phyloP scores from a whole-genome alignment of 1,139 yeast genomes.

The Suhomyces ambrosiae region DNA sequence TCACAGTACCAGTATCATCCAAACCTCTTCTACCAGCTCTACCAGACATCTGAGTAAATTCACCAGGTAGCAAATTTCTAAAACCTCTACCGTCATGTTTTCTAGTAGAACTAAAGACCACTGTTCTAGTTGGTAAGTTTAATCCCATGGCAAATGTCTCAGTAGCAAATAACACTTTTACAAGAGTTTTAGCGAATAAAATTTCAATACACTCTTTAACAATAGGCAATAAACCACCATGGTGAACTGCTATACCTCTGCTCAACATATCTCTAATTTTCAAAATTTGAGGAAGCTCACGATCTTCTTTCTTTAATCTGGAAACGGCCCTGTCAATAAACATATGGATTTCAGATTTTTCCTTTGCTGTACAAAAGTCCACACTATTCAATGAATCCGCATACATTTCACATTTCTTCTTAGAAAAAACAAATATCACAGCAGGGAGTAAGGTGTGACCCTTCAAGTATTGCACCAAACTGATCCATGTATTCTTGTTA shows the following conservation, averaged over 20 bases:
- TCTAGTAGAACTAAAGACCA: conserved; percentile 79
- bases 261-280: conserved; percentile 79
- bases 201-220: conserved; percentile 95
- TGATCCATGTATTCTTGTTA: conserved; percentile 75
- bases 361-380: conserved; percentile 80
- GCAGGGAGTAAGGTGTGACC: conserved; percentile 77
- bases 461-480: conserved; percentile 72
- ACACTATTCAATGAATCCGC: conserved; percentile 76
- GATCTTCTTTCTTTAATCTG: conserved; percentile 85
- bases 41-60: conserved; percentile 98
- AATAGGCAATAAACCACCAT: conserved; percentile 93
- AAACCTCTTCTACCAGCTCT: conserved; percentile 98
- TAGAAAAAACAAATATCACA: conserved; percentile 90
- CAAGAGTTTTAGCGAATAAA: conserved; percentile 79
- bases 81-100: conserved; percentile 89
- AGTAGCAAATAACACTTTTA: conserved; percentile 92
- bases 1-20: conserved; percentile 94
- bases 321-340: conserved; percentile 88
- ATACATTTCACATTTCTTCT: conserved; percentile 89
- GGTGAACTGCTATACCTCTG: conserved; percentile 95
- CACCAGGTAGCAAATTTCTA: conserved; percentile 88
- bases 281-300: conserved; percentile 88
- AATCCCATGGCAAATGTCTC: conserved; percentile 99
- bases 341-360: conserved; percentile 89
- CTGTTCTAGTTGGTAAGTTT: conserved; percentile 95